Conservation (phyloP, 768 basidiomycete genomes). For the Omphalotus guepiniiformis region DNA sequence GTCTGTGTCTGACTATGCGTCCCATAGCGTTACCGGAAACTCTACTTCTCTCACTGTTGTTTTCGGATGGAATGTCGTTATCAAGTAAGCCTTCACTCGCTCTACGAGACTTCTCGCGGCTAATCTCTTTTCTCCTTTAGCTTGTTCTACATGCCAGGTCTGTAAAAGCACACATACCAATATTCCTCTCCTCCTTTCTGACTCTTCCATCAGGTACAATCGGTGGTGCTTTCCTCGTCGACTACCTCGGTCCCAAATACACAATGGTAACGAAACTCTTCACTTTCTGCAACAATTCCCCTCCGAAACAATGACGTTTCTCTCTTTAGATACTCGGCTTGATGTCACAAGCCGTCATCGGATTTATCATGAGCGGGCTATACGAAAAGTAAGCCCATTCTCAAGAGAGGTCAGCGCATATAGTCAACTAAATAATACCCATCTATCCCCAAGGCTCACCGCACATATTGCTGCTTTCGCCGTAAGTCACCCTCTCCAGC, state of each 20-base stretch:
- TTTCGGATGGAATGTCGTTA: conserved; percentile 83
- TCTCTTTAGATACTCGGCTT: conserved; percentile 58
- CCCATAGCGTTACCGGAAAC: conserved; percentile 53
- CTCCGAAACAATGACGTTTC: conserved; percentile 1
- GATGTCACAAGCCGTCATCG: conserved; percentile 62
- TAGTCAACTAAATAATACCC: no score
- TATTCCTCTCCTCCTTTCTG: no score
- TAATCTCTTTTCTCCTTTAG: conserved; percentile 22
- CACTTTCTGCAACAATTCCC: conserved; percentile 5
- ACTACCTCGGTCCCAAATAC: conserved; percentile 69
- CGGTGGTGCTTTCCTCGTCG: conserved; percentile 70
- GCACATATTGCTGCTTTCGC: conserved; percentile 71
- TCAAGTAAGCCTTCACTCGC: conserved; percentile 50
- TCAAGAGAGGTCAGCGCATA: no score
- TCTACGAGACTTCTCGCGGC: conserved; percentile 33
- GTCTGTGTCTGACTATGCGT: not conserved
- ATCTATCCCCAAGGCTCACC: conserved; percentile 38
- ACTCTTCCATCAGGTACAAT: no score
- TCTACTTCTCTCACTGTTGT: conserved; percentile 49
- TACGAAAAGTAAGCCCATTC: conserved; percentile 55
- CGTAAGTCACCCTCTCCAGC: conserved; percentile 30
- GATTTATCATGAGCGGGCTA: conserved; percentile 88
- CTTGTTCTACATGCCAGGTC: conserved; percentile 66
- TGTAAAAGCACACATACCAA: no score
- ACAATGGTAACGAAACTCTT: conserved; percentile 51